phyloP scores from a whole-genome alignment of 2,329 filamentous ascomycete genomes.

The Moelleriella libera region DNA sequence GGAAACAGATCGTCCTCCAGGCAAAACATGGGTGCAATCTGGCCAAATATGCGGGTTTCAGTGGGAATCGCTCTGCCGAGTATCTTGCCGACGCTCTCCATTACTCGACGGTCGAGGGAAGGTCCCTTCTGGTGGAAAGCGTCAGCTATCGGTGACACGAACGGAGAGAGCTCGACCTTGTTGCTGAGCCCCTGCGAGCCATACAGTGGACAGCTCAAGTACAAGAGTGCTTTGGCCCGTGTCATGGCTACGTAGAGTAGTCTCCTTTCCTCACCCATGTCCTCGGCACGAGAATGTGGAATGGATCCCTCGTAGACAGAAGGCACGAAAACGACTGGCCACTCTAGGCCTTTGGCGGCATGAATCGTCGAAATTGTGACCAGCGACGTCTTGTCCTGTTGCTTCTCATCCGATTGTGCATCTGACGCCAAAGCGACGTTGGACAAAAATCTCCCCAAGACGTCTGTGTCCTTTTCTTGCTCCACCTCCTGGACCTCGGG shows the following conservation, averaged over 20 bases:
- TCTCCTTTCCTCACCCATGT: constrained; percentile 74
- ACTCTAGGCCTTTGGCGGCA: constrained; percentile 88
- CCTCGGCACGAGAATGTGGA: constrained; percentile 74
- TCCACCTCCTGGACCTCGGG: constrained; percentile 58
- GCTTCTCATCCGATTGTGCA: constrained; percentile 48
- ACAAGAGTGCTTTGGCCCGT: constrained; percentile 71
- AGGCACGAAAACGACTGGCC: constrained; percentile 90
- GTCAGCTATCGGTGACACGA: constrained; percentile 40
- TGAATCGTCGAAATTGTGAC: constrained; percentile 95
- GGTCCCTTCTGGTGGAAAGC: constrained; percentile 50
- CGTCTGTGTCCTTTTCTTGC: constrained; percentile 49
- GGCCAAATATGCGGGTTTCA: constrained; percentile 36
- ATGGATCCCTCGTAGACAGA: constrained; percentile 83
- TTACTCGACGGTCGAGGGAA: constrained; percentile 45
- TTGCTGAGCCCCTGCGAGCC: constrained; percentile 44
- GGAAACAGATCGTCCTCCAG: constrained; percentile 58
- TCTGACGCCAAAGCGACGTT: constrained; percentile 82
- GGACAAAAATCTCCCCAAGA: constrained; percentile 67
- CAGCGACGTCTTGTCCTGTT: constrained; percentile 41
- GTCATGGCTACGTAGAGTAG: constrained; percentile 96
- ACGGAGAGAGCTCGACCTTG: constrained; percentile 55
- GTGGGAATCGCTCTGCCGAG: constrained; percentile 48
- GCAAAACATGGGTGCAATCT: constrained; percentile 36
- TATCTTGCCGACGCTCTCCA: constrained; percentile 58
- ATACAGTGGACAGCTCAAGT: constrained; percentile 66